Percentiles rank a stretch among this genome's conserved stretches.
These are phyloP conservation scores for Thalassiosira mediterranea DNA, from an alignment of 352 stramenopile genomes.

Conservation along the genomic window DNA sequence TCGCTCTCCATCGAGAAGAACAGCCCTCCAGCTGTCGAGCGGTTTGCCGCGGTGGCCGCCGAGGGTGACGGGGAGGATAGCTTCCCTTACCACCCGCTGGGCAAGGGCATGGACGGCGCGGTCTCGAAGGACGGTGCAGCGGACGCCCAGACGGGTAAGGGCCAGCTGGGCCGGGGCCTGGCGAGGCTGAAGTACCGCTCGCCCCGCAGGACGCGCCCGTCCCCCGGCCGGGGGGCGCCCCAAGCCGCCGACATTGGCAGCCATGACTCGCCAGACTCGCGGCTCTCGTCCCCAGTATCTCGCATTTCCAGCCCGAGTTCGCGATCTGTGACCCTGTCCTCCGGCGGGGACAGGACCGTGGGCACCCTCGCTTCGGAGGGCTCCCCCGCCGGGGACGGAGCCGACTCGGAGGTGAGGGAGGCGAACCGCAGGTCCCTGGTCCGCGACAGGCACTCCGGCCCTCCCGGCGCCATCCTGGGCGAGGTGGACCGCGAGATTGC, in stretches of 20 bases:
- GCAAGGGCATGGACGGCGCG: conserved; percentile 5
- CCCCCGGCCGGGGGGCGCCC: not conserved
- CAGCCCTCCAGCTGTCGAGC: conserved; percentile 21
- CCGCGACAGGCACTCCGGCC: too few species aligned
- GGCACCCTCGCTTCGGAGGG: conserved; percentile 18
- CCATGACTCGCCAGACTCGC: conserved; percentile 21
- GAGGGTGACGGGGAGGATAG: conserved; percentile 4
- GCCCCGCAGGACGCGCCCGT: conserved; percentile 6
- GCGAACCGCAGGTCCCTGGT: conserved; percentile 37
- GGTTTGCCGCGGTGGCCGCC: not conserved
- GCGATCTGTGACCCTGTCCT: conserved; percentile 4
- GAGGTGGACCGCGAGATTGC: conserved; percentile 17
- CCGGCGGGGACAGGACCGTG: conserved; percentile 11
- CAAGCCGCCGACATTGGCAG: not conserved
- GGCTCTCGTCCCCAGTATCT: conserved; percentile 11
- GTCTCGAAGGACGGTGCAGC: not conserved
- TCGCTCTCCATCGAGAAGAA: conserved; percentile 17
- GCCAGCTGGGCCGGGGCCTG: not conserved
- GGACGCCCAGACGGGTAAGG: conserved; percentile 1
- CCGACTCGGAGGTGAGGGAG: conserved; percentile 41
- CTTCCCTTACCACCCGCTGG: conserved; percentile 20
- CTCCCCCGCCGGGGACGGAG: conserved; percentile 20
- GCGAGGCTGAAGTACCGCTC: conserved; percentile 26
- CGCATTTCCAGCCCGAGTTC: conserved; percentile 35
- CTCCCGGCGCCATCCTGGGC: not conserved